Percentiles rank a stretch among this genome's conserved stretches.
Evolutionary conservation across 179 eudicot species (phyloP).

Genomic region (Silene noctiflora): DNA sequence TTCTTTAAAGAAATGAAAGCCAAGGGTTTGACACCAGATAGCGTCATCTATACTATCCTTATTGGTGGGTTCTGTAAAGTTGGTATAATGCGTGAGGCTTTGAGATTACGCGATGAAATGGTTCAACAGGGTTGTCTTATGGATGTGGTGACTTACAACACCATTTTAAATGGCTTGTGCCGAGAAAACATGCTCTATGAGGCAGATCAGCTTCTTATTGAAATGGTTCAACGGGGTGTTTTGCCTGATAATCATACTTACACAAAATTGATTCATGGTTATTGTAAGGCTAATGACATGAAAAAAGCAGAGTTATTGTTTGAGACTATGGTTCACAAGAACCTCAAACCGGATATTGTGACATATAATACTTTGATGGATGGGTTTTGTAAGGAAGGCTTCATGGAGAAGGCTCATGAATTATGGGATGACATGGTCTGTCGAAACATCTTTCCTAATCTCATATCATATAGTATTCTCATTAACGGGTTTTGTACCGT

Average conservation of each 20-base stretch:
- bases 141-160: conserved; percentile 82
- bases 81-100: conserved; percentile 50
- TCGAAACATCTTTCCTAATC: conserved; percentile 47
- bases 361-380: conserved; percentile 76
- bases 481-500: conserved; percentile 58
- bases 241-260: conserved; percentile 69
- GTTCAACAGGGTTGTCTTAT: conserved; percentile 57
- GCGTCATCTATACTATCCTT: conserved; percentile 69
- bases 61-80: conserved; percentile 63
- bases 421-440: conserved; percentile 53
- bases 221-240: conserved; percentile 72
- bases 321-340: conserved; percentile 59
- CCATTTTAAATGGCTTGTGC: conserved; percentile 73
- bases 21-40: conserved; percentile 63
- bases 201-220: conserved; percentile 56
- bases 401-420: conserved; percentile 55
- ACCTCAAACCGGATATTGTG: conserved; percentile 67
- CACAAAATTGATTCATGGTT: conserved; percentile 70
- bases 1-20: conserved; percentile 51
- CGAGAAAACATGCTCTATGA: conserved; percentile 55
- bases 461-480: conserved; percentile 56
- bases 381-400: conserved; percentile 77
- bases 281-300: conserved; percentile 56
- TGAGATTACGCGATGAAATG: conserved; percentile 80
- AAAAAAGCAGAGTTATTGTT: conserved; percentile 51